These are phyloP conservation scores for Phytopythium kandeliae DNA, from an alignment of 352 stramenopile species.

Conservation along the genomic window DNA sequence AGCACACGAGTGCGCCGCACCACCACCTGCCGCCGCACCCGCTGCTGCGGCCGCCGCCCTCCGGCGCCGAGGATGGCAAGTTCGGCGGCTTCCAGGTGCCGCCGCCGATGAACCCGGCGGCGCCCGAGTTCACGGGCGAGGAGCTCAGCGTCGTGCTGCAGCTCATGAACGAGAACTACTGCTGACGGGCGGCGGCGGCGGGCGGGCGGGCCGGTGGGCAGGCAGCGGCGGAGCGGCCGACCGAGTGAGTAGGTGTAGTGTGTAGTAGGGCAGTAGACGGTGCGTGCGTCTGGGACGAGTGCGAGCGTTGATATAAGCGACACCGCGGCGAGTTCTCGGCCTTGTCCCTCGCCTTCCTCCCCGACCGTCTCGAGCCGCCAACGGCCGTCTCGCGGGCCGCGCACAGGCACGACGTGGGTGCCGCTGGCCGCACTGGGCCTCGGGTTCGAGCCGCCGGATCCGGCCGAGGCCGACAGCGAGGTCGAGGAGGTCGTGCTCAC, in stretches of 20 bases:
- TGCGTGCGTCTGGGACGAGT: too few relatives aligned
- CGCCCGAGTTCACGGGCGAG: conserved; percentile 68
- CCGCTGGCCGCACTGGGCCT: neutral
- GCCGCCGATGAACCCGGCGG: conserved; percentile 58
- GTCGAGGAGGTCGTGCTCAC: conserved; percentile 1
- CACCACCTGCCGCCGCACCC: conserved; percentile 37
- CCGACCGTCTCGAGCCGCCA: neutral
- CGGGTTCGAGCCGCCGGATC: neutral
- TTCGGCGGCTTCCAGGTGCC: conserved; percentile 43
- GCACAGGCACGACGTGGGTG: neutral
- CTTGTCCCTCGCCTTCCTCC: too few relatives aligned
- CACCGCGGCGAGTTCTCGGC: too few relatives aligned
- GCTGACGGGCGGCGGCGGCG: neutral
- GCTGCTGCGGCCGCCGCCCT: conserved; percentile 52
- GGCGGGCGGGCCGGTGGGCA: too few relatives aligned
- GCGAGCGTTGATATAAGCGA: too few relatives aligned
- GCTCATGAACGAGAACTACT: conserved; percentile 78
- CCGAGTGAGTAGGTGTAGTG: neutral
- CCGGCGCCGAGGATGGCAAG: conserved; percentile 40
- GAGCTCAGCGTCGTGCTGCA: conserved; percentile 74
- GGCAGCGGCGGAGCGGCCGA: neutral
- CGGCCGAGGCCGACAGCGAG: neutral
- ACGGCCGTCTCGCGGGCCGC: neutral
- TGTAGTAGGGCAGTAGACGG: too few relatives aligned
- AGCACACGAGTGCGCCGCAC: conserved; percentile 20